These are phyloP conservation scores for Cladosporium oxysporum DNA, from an alignment of 2,329 filamentous ascomycete species.

Conservation along the genomic window DNA sequence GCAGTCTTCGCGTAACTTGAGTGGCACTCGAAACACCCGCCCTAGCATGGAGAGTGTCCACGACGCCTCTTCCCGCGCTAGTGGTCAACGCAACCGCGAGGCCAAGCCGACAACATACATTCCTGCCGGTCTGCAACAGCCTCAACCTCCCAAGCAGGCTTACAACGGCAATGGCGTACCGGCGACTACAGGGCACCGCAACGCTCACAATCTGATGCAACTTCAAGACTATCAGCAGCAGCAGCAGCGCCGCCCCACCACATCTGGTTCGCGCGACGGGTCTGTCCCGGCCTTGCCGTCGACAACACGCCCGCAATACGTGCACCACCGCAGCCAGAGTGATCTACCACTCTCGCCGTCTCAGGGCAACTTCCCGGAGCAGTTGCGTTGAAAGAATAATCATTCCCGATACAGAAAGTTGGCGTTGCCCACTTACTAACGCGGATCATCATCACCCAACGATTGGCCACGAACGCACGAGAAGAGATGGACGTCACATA, in stretches of 20 bases:
- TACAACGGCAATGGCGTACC: not conserved
- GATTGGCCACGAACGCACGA: not conserved
- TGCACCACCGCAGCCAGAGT: slow-evolving; percentile 24
- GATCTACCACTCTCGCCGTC: slow-evolving; percentile 23
- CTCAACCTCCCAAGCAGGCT: slow-evolving; percentile 5
- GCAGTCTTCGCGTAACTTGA: slow-evolving; percentile 12
- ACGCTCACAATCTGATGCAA: slow-evolving; percentile 1
- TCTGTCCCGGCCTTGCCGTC: slow-evolving; percentile 1
- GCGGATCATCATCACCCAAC: not conserved
- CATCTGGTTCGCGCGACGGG: slow-evolving; percentile 3
- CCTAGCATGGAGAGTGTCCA: slow-evolving; percentile 14
- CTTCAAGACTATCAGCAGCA: slow-evolving; percentile 3
- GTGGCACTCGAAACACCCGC: slow-evolving; percentile 1
- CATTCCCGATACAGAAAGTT: not conserved
- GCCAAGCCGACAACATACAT: slow-evolving; percentile 29
- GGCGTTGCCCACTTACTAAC: not conserved
- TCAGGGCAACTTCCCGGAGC: slow-evolving; percentile 5
- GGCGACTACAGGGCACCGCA: slow-evolving; percentile 5
- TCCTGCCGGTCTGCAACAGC: slow-evolving; percentile 24
- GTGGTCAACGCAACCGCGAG: slow-evolving; percentile 9
- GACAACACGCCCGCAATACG: not conserved
- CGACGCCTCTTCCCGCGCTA: not conserved
- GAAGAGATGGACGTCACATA: slow-evolving; percentile 24
- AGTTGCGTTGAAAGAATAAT: slow-evolving; percentile 3
- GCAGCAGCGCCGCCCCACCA: slow-evolving; percentile 10